phyloP scores from a whole-genome alignment of 306 rosid genomes.

The Lotus japonicus region DNA sequence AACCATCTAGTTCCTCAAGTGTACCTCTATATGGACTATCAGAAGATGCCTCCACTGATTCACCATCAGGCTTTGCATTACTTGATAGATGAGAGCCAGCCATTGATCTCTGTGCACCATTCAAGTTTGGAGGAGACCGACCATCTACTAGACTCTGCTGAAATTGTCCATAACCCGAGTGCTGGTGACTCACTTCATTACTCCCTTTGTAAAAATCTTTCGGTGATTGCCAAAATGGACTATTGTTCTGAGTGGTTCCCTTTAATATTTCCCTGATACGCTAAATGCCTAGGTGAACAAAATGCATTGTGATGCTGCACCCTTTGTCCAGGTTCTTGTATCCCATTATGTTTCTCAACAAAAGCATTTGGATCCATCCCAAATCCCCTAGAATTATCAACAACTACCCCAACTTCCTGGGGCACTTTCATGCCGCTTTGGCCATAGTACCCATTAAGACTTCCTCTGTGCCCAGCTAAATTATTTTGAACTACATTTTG shows the following conservation, averaged over 20 bases:
- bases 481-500: too few relatives aligned
- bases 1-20: too few relatives aligned
- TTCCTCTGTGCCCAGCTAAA: neutral
- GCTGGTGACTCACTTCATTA: constrained; percentile 11
- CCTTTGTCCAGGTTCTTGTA: constrained; percentile 20
- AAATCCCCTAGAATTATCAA: neutral
- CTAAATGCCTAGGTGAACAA: constrained; percentile 24
- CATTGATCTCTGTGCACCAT: constrained; percentile 21
- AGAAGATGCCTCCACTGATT: neutral
- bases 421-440: neutral
- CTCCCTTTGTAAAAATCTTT: neutral
- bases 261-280: constrained; percentile 21
- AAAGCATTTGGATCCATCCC: neutral
- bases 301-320: constrained; percentile 17
- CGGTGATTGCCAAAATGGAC: constrained; percentile 22
- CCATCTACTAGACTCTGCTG: constrained; percentile 19
- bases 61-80: constrained; percentile 17
- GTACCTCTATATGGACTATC: too few relatives aligned
- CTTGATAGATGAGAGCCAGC: constrained; percentile 26
- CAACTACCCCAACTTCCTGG: constrained; percentile 16
- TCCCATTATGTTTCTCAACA: constrained; percentile 11
- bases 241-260: constrained; percentile 16
- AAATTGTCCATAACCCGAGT: constrained; percentile 30
- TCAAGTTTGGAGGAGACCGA: constrained; percentile 25
- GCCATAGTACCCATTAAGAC: neutral